A percentile compares a stretch with the other conserved stretches of the same genome.
These are phyloP conservation scores for Amanita muscaria DNA, from an alignment of 768 basidiomycete species.

Conservation along the genomic window DNA sequence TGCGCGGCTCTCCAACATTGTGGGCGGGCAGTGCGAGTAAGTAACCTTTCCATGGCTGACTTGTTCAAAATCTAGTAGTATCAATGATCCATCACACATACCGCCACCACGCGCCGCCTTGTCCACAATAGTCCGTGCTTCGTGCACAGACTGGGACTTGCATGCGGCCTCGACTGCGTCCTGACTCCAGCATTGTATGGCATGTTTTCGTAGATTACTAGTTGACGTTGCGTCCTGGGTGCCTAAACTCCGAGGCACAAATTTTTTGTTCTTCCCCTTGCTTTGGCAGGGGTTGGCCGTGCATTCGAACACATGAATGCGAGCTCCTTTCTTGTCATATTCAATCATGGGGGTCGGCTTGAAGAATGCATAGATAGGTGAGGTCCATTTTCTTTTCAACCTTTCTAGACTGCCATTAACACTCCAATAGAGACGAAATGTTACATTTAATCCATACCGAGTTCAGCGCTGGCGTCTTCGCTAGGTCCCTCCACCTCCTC, in stretches of 20 bases:
- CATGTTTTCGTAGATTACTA: constrained; percentile 20
- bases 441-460: too few relatives aligned
- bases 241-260: constrained; percentile 7
- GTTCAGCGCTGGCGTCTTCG: too few relatives aligned
- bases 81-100: background rate
- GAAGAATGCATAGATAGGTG: constrained; percentile 9
- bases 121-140: constrained; percentile 4
- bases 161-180: constrained; percentile 14
- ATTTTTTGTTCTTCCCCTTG: background rate
- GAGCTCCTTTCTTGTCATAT: background rate
- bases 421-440: too few relatives aligned
- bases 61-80: background rate
- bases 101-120: background rate
- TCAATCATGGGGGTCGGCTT: constrained; percentile 1
- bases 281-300: background rate
- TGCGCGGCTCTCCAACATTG: background rate
- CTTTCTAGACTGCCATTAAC: too few relatives aligned
- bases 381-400: constrained; percentile 6
- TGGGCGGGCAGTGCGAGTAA: background rate
- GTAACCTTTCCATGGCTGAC: background rate
- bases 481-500: too few relatives aligned
- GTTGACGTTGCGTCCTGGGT: constrained; percentile 10
- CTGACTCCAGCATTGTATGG: constrained; percentile 18
- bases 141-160: constrained; percentile 1
- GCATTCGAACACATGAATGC: background rate